Conservation (phyloP, 225 moss, liverwort and hornwort genomes). For the Anthoceros angustus region DNA sequence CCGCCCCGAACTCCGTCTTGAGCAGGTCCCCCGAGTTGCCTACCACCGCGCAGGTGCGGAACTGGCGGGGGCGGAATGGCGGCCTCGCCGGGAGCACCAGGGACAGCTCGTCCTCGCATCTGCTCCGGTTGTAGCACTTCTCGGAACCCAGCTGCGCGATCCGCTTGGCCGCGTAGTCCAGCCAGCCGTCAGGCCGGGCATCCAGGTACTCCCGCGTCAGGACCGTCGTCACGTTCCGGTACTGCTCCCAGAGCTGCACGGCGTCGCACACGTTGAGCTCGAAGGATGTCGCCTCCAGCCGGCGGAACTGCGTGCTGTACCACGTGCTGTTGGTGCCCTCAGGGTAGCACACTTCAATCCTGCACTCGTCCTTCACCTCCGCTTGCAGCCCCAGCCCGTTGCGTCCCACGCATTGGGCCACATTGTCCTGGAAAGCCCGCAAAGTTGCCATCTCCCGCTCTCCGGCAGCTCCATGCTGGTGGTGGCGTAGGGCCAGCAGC, state of each 20-base stretch:
- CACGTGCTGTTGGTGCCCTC: slow-evolving; percentile 28
- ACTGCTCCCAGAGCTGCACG: slow-evolving; percentile 45
- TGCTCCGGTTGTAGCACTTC: slow-evolving; percentile 27
- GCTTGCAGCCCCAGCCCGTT: slow-evolving; percentile 34
- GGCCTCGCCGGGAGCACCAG: slow-evolving; percentile 35
- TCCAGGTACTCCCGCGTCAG: slow-evolving; percentile 45
- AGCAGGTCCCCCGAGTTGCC: slow-evolving; percentile 45
- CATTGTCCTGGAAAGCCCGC: neutral
- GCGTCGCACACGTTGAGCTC: slow-evolving; percentile 30
- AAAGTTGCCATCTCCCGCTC: neutral
- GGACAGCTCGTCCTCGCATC: slow-evolving; percentile 28
- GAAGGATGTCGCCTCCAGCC: slow-evolving; percentile 28
- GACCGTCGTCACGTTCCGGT: slow-evolving; percentile 27
- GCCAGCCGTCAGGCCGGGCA: slow-evolving; percentile 41
- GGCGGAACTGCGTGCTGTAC: slow-evolving; percentile 33
- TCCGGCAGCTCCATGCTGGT: neutral
- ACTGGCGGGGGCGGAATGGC: slow-evolving; percentile 43
- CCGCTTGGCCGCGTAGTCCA: slow-evolving; percentile 33
- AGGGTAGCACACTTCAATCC: slow-evolving; percentile 23
- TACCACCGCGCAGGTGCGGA: slow-evolving; percentile 36
- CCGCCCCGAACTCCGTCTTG: slow-evolving; percentile 22
- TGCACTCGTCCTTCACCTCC: slow-evolving; percentile 28
- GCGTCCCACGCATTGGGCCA: slow-evolving; percentile 7
- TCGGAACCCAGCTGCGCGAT: slow-evolving; percentile 43
- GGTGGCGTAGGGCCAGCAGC: neutral